Evolutionary conservation across 176 grass and related monocot species (phyloP).

Genomic region (bread wheat (Triticum aestivum)): DNA sequence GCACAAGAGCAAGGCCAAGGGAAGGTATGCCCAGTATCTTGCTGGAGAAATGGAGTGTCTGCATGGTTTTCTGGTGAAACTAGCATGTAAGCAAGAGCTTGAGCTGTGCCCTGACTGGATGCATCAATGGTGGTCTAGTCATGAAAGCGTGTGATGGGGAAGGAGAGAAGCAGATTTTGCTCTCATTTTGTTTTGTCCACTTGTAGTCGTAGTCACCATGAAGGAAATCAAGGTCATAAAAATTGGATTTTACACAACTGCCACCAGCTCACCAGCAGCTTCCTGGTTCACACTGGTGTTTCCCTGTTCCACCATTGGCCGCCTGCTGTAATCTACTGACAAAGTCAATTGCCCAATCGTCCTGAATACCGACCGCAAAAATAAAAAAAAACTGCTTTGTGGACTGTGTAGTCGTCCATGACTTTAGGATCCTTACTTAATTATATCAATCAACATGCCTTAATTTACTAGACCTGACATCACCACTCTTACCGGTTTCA

Average conservation of each 20-base stretch:
- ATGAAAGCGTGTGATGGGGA: neutral
- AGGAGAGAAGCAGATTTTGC: neutral
- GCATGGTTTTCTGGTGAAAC: slow-evolving; percentile 33
- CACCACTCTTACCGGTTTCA: neutral
- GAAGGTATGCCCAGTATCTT: neutral
- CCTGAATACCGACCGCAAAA: neutral
- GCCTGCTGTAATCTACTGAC: neutral
- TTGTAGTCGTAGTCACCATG: neutral
- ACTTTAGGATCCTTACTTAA: neutral
- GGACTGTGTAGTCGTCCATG: neutral
- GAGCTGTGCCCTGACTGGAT: neutral
- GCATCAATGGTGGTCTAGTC: slow-evolving; percentile 1
- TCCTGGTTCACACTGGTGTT: slow-evolving; percentile 12
- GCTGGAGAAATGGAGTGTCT: neutral
- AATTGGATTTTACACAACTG: neutral
- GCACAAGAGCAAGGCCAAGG: neutral
- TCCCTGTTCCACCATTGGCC: neutral
- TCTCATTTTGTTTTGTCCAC: neutral
- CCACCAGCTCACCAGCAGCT: neutral
- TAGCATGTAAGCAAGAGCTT: slow-evolving; percentile 8
- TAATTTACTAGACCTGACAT: neutral
- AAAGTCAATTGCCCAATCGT: neutral
- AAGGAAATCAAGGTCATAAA: slow-evolving; percentile 1
- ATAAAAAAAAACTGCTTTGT: neutral
- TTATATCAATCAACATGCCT: neutral